Evolutionary conservation across 768 basidiomycete genomes (phyloP), one percentile per base, ranked within the genome.

Genomic region (Suillus bovinus): DNA sequence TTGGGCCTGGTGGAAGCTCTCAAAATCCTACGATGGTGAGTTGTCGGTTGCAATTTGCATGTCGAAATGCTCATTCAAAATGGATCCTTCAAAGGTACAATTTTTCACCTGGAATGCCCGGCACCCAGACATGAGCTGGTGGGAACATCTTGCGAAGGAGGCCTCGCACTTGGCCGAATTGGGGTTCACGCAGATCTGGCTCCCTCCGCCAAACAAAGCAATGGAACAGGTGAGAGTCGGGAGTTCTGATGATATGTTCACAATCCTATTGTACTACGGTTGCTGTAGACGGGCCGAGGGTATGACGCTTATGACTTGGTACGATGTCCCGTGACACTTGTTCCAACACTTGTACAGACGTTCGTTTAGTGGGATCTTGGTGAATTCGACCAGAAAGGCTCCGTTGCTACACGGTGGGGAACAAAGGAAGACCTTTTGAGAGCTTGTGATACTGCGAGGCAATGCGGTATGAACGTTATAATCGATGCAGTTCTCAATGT

Each of bases 401-500:
- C 83, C 17, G 71, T 86, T 36, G 72, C 79, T 17, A 96, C 95
- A 1, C 83, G 93, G 62, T 98, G 94, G 94, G 95, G 95, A 27
- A 88, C 90, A 14, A 90, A 87, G 66, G 85, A 91, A 33, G 90
- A 96, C 63, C 82, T 95, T 31, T 69, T 94, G 2, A 68, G 77
- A 13, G 91, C 92, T 27, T 89, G 90, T 69, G 77, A 81, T 62
- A 75, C 77, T n/a, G 94, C 94, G 3, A 82, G 81, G 66, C 76
- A 82, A 63, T 82, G 85, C 66, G 86, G 87, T 6, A 83, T 98
- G 20, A 86, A 90, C 64, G 82, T 94, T 41, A 75, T 93, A 29
- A 87, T 95, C 54, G 94, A 96, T 67, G 93, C 93, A 1, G 92
- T 98, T 4, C 80, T 98, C 63, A 96, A 96, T 74, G 94, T 94